phyloP scores from a whole-genome alignment of 306 rosid species.

The Ammopiptanthus mongolicus region DNA sequence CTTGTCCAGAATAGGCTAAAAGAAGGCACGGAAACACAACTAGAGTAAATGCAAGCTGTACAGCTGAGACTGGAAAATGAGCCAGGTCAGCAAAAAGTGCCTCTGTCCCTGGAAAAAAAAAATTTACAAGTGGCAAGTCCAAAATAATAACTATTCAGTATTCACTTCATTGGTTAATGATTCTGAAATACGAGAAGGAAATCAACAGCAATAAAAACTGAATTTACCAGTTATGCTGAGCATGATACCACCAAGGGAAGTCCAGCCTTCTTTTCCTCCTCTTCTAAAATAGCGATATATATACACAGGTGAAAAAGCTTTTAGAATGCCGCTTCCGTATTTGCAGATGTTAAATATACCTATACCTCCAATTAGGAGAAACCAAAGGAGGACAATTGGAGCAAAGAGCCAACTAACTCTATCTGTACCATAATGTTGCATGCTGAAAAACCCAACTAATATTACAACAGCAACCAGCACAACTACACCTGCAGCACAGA shows the following conservation, averaged over 20 bases:
- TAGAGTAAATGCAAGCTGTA: constrained; percentile 88
- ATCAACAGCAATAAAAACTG: neutral
- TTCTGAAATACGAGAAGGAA: constrained; percentile 17
- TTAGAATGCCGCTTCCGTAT: constrained; percentile 62
- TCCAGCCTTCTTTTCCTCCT: constrained; percentile 73
- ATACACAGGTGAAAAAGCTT: constrained; percentile 81
- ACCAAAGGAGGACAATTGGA: constrained; percentile 93
- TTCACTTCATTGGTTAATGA: neutral
- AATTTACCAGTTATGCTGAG: constrained; percentile 89
- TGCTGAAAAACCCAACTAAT: constrained; percentile 80
- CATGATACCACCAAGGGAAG: constrained; percentile 94
- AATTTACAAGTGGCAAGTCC: constrained; percentile 20
- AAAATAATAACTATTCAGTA: constrained; percentile 13
- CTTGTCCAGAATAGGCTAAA: constrained; percentile 92
- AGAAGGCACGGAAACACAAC: constrained; percentile 98
- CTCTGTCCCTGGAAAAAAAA: constrained; percentile 78
- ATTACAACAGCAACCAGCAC: constrained; percentile 83
- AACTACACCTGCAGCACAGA: constrained; percentile 58
- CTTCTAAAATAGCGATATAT: constrained; percentile 72
- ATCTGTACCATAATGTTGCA: constrained; percentile 96
- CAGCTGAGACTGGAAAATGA: constrained; percentile 93
- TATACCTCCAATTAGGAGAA: constrained; percentile 87
- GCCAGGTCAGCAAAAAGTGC: constrained; percentile 95
- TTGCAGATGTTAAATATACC: constrained; percentile 88
- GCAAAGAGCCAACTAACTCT: constrained; percentile 99